A percentile compares a stretch with the other conserved stretches of the same genome.
Conservation (phyloP, 495 filamentous ascomycete genomes). For the Penicillium parvum region DNA sequence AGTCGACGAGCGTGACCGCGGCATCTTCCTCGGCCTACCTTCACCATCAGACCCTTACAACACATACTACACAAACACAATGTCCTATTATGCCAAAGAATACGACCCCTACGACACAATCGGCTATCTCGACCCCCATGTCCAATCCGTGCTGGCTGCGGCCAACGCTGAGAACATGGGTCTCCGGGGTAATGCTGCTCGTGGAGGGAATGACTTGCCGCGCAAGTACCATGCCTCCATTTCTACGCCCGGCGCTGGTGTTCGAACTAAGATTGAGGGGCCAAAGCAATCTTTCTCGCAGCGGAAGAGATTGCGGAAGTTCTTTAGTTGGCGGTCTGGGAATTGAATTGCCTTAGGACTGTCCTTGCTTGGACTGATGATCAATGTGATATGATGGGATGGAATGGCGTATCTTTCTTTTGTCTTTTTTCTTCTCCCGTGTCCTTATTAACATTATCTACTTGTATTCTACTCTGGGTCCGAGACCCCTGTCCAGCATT, state of each 20-base stretch:
- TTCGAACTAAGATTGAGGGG: conserved; percentile 5
- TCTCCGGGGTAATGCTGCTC: conserved; percentile 16
- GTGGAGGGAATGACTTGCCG: conserved; percentile 25
- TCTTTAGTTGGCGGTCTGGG: conserved; percentile 27
- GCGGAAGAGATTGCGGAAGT: conserved; percentile 19
- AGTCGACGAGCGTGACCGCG: conserved; percentile 24
- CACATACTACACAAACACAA: conserved; percentile 19
- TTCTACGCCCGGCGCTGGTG: conserved; percentile 2
- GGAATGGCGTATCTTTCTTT: neutral
- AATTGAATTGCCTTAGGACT: too few relatives aligned
- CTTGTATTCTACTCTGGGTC: neutral
- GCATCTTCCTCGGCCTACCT: conserved; percentile 17
- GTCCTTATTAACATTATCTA: neutral
- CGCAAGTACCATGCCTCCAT: conserved; percentile 15
- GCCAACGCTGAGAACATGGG: conserved; percentile 29
- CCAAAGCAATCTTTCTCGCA: conserved; percentile 12
- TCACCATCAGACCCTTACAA: conserved; percentile 3
- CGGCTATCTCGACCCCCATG: conserved; percentile 25
- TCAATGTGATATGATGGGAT: neutral
- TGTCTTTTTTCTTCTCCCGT: neutral
- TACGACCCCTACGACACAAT: conserved; percentile 20
- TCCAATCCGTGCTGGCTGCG: conserved; percentile 27
- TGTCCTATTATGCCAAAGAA: conserved; percentile 10
- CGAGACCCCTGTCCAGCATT: neutral
- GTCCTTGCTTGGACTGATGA: too few relatives aligned